Conservation (phyloP, 106 monocot species). For the Dactylorhiza incarnata region DNA sequence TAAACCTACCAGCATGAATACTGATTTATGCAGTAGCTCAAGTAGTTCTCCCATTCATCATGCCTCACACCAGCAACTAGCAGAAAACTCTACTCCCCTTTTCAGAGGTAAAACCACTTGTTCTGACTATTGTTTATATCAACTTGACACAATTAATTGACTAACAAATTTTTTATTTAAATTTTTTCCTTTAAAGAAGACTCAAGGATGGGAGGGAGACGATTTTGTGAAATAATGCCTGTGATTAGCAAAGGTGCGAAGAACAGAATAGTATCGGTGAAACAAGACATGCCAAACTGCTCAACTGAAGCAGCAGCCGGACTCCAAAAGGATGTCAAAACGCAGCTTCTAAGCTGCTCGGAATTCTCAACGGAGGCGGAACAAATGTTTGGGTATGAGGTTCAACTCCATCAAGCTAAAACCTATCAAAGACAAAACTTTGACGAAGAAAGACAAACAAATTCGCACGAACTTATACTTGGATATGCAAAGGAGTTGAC, state of each 20-base stretch:
- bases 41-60: slow-evolving; percentile 4
- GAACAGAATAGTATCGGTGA: not conserved
- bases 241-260: not conserved
- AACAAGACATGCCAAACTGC: not conserved
- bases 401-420: not conserved
- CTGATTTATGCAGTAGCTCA: not conserved
- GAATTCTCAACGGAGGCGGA: slow-evolving; percentile 6
- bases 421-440: not conserved
- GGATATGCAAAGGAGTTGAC: slow-evolving; percentile 25
- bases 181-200: not conserved
- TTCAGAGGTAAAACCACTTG: not conserved
- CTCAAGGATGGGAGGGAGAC: not conserved
- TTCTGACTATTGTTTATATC: not conserved
- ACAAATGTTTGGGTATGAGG: slow-evolving; percentile 1
- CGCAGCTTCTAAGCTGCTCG: not conserved
- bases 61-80: not conserved
- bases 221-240: not conserved
- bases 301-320: not conserved
- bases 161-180: not conserved
- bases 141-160: not conserved
- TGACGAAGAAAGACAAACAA: not conserved
- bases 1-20: not conserved
- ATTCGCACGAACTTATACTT: slow-evolving; percentile 13
- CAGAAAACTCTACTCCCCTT: not conserved
- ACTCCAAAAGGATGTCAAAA: not conserved